Evolutionary conservation across 2,329 filamentous ascomycete genomes (phyloP).

Genomic region (Penicillium hesseltinei): DNA sequence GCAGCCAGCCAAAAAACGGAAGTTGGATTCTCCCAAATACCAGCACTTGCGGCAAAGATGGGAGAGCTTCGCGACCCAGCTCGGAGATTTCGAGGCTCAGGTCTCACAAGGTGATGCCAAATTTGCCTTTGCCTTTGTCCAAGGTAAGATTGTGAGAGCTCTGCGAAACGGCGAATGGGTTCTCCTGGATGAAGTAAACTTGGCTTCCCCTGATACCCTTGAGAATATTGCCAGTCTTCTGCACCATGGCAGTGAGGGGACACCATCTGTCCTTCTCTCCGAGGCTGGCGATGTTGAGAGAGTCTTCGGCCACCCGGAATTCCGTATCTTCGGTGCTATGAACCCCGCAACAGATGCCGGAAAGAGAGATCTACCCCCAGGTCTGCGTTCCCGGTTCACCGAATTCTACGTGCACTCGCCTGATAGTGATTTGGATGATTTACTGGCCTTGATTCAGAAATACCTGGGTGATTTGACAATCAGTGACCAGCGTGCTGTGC

Average conservation of each 20-base stretch:
- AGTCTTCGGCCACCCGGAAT: conserved; percentile 84
- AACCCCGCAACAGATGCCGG: conserved; percentile 97
- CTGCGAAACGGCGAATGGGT: conserved; percentile 96
- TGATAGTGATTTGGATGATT: conserved; percentile 79
- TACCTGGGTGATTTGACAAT: conserved; percentile 74
- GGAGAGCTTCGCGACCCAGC: conserved; percentile 71
- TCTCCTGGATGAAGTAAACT: conserved; percentile 92
- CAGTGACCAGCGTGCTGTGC: conserved; percentile 69
- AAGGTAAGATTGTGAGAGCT: conserved; percentile 96
- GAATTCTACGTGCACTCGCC: conserved; percentile 93
- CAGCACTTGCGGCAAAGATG: conserved; percentile 66
- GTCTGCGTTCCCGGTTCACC: conserved; percentile 87
- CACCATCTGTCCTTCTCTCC: conserved; percentile 81
- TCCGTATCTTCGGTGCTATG: conserved; percentile 97
- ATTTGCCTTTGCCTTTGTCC: conserved; percentile 94
- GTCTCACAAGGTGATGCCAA: conserved; percentile 66
- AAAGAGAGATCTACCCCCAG: conserved; percentile 87
- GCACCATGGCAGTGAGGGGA: conserved; percentile 65
- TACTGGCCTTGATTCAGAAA: conserved; percentile 81
- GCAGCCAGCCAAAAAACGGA: conserved; percentile 71
- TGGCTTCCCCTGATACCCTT: conserved; percentile 90
- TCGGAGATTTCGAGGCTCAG: conserved; percentile 78
- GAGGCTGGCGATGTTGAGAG: conserved; percentile 93
- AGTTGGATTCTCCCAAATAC: conserved; percentile 54
- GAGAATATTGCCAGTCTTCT: conserved; percentile 91